Base-by-base conservation (phyloP, 495 filamentous ascomycete species). In the Daldinia grandis region DNA sequence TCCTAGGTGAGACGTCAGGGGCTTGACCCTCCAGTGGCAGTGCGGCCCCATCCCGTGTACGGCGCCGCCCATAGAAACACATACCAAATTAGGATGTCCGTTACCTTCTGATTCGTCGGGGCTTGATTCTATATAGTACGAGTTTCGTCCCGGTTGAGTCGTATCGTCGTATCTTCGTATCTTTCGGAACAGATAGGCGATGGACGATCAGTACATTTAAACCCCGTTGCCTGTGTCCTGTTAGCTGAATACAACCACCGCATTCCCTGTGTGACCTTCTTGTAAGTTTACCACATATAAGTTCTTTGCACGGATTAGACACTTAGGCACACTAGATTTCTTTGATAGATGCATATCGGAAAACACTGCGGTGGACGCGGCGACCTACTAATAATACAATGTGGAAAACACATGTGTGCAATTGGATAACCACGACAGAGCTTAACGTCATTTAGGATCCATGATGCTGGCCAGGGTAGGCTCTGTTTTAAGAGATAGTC, bases 81-180 rank as follows among this genome's bases (percentile, higher is more conserved):
- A 44, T 71, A 30, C 68, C 63, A 12, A 25, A 66, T 71, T 58
- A 9, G 68, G 68, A 67, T 62, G 60, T 53, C 59, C 21, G 40
- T 47, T 57, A 27, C 49, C 19, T 64, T 66, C 66, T 66, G 54
- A 70, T 62, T 69, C 59, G 65, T 42, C 44, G 37, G 19, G 44
- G 12, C 6, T 47, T 10, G 42, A 47, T 21, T 47, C 17, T 51
- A 28, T 12, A 25, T 51, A 51, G 40, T 28, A 28, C 1, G 24
- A 28, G 49, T 28, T 1, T 51, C 24, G 49, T 8, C 25, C 19
- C 9, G 15, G 24, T 14, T 24, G 4, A 28, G 49, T 44, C 7
- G 24, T 15, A 27, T 51, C 10, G 49, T 44, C 7, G 24, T 15
- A 27, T 51, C 10, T 12, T 28, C 17, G 49, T 28, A 14, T 51